Conservation (phyloP, 192 early-diverging fungal genomes). For the Entomortierella chlamydospora region DNA sequence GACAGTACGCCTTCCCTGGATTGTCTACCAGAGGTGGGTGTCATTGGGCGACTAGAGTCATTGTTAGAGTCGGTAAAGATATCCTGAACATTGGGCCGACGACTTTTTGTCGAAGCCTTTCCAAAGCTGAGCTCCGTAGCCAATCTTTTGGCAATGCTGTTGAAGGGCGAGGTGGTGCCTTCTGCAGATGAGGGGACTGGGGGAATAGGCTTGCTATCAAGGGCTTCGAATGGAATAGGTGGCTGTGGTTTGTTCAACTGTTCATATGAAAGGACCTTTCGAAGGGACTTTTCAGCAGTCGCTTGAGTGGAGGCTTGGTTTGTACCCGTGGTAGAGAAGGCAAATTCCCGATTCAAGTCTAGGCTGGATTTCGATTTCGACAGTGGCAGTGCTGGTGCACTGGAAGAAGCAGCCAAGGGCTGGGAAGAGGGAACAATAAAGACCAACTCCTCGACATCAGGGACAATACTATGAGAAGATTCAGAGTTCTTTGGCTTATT, state of each 20-base stretch:
- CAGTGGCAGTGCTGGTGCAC: not conserved
- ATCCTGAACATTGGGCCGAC: conserved; percentile 16
- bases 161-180: conserved; percentile 9
- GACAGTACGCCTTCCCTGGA: conserved; percentile 6
- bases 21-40: not conserved
- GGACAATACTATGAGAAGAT: conserved; percentile 3
- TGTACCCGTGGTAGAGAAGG: not conserved
- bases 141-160: conserved; percentile 22
- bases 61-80: conserved; percentile 15
- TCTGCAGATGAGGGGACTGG: not conserved
- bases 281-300: conserved; percentile 3
- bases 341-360: not conserved
- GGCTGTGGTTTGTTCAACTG: conserved; percentile 48
- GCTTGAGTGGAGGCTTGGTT: not conserved
- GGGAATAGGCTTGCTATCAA: conserved; percentile 3
- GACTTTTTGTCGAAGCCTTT: not conserved
- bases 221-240: conserved; percentile 12
- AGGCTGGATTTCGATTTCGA: conserved; percentile 1
- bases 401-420: no score
- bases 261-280: conserved; percentile 30
- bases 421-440: conserved; percentile 31
- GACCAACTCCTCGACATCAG: conserved; percentile 28
- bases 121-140: conserved; percentile 11
- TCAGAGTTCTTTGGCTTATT: not conserved
- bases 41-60: not conserved